Base-by-base conservation (phyloP, 169 alveolate species). In the Eimeria sp. region DNA sequence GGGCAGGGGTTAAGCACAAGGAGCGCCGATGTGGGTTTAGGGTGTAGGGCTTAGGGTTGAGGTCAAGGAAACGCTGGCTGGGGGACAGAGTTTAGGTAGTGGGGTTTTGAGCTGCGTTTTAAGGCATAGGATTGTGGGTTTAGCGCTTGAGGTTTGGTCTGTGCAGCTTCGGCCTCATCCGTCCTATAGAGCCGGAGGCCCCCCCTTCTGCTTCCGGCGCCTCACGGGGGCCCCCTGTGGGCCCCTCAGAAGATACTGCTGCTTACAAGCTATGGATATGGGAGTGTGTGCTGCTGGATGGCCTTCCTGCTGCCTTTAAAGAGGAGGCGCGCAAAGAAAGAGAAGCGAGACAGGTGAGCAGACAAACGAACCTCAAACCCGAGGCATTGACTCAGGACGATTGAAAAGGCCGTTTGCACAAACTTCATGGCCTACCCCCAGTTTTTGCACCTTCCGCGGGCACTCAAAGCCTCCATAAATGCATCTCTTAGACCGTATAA, bases 211-310 rank as follows among this genome's bases (percentile, higher is more conserved):
- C 40, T 16, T 9, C 75, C 47, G 34, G 27, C 63, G 63, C 22
- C 10, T 61, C 65, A 13, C 40, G 54, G 25, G 34, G 65, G 40
- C 67, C 61, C 40, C 89, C 89, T 1, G 30, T 27, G 43, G 63
- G 89, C 43, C 63, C 89, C 65, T 40, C 22, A 6, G 95, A 90
- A 51, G 95, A 90, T 45, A 45, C 86, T 30, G 45, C 80, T 5
- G 80, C 95, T 61, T 22, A 65, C 65, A 72, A 57, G 27, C 45
- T 90, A 13, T 90, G 95, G 95, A 70, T 75, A n/a, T 90, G 95
- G 95, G 95, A 90, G 43, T 90, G 82, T n/a, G 95, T 83, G 54
- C 70, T 90, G 45, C 90, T 90, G 30, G 95, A 90, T 14, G 95
- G 95, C 1, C 80, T 90, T 75, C 95, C 95, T 54, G 73, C 95